A percentile compares a stretch with the other conserved stretches of the same genome.
These are phyloP conservation scores for Achaetomiella virescens DNA, from an alignment of 495 filamentous ascomycete species.

Conservation along the genomic window DNA sequence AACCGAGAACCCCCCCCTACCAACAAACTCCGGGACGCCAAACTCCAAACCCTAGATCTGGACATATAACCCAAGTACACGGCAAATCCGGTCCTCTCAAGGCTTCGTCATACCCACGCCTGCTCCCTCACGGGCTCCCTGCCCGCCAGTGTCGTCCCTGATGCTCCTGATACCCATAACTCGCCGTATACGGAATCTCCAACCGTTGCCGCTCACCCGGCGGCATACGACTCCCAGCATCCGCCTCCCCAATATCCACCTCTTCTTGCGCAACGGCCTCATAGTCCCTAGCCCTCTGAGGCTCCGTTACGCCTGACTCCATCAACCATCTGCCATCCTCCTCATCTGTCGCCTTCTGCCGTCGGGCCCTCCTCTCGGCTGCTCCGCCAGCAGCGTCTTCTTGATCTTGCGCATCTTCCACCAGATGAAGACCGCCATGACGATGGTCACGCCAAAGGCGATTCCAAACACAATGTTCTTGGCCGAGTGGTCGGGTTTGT, in stretches of 20 bases:
- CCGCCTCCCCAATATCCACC: neutral
- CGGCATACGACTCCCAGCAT: too few species aligned
- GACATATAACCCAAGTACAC: neutral
- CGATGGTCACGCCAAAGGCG: constrained; percentile 20
- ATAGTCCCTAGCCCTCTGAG: constrained; percentile 1
- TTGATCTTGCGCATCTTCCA: constrained; percentile 27
- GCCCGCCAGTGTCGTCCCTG: neutral
- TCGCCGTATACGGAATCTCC: neutral
- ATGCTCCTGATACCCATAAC: neutral
- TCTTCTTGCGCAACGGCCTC: constrained; percentile 6
- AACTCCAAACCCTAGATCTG: too few species aligned
- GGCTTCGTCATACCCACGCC: neutral
- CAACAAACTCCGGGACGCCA: too few species aligned
- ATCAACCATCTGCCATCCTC: neutral
- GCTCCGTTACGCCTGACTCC: neutral
- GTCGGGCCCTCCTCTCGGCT: constrained; percentile 10
- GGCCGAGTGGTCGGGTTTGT: constrained; percentile 18
- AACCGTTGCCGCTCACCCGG: neutral
- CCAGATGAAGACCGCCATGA: constrained; percentile 23
- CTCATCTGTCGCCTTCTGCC: neutral
- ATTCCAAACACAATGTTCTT: constrained; percentile 27
- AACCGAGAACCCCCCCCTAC: too few species aligned
- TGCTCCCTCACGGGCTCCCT: neutral
- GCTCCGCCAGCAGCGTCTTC: constrained; percentile 25
- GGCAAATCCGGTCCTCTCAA: neutral